Conservation (phyloP, 148 eudicot genomes). For the Rhododendron griersonianum region DNA sequence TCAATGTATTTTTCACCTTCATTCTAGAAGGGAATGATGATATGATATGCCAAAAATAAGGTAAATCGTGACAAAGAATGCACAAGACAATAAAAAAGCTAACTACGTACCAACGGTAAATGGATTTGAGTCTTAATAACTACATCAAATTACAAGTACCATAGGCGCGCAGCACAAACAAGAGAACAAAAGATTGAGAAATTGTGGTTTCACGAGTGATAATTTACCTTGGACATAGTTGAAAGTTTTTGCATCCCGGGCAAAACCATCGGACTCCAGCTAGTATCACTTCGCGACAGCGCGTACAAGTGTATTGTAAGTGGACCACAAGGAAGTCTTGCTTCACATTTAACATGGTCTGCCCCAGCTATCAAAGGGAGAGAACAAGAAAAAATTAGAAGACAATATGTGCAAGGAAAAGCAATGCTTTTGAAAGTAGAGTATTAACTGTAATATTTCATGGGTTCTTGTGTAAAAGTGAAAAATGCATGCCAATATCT, state of each 20-base stretch:
- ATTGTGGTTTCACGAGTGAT: not conserved
- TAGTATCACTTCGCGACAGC: conserved; percentile 65
- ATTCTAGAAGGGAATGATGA: not conserved
- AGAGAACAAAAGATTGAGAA: not conserved
- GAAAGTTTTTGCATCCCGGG: conserved; percentile 58
- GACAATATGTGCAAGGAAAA: not conserved
- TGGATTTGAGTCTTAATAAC: not conserved
- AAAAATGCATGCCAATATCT: not conserved
- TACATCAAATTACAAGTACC: not conserved
- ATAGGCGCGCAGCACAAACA: not conserved
- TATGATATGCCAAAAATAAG: not conserved
- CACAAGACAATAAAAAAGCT: not conserved
- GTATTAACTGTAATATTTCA: not conserved
- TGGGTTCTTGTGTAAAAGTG: not conserved
- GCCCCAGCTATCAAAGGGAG: conserved; percentile 47
- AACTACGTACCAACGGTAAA: not conserved
- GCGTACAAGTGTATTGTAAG: conserved; percentile 57
- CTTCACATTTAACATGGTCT: conserved; percentile 48
- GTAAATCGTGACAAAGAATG: not conserved
- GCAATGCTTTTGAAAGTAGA: not conserved
- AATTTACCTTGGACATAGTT: conserved; percentile 65
- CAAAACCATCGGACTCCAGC: conserved; percentile 74
- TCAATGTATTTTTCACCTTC: not conserved
- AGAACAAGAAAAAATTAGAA: conserved; percentile 5
- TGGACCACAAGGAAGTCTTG: conserved; percentile 73